Evolutionary conservation across 805 yeast genomes (phyloP), one percentile per base, ranked within the genome.

Genomic region (Yamadazyma paraphyllophila): DNA sequence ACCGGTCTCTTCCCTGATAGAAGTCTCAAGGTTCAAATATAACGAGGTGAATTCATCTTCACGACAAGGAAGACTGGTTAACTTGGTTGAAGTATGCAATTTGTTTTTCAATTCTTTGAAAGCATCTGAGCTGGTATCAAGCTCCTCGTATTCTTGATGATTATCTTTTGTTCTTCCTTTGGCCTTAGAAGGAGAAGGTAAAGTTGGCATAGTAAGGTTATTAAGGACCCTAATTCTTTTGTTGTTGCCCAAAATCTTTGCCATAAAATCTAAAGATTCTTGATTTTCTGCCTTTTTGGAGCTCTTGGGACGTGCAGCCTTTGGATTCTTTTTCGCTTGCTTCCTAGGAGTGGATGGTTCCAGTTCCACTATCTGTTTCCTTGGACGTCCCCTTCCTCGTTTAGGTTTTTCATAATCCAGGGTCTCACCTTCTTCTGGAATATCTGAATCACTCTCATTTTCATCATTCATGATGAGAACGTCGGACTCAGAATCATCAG

Each of bases 21-120:
- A 86, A 37, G 81, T 74, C 54, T 89, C 90, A 3, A 94, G 61
- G 35, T 81, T 80, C 36, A 78, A 59, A 61, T 82, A 88, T 4
- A 94, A 69, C 45, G 82, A 77, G 8, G 82, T 78, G 59, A 85
- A 90, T 61, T 94, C 96, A 15, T 78, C 77, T 51, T 89, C 97
- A 44, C 99, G 76, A 46, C 97, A 90, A 0, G 97, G 97, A 31
- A 92, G 68, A 1, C 82, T 62, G 44, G 67, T 71, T 39, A 76
- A 60, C 54, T 69, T 73, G 45, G 74, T 59, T 43, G 79, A 64
- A 36, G 80, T 56, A 60, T 76, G 67, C 52, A 78, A 56, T 58
- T 71, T 60, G 3, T 69, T 71, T 46, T 66, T 68, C 29, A 71
- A 54, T 36, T 71, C 69, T 36, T 62, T 65, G 51, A 71, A 71